Conservation (phyloP, 2,329 filamentous ascomycete species). For the Aspergillus pseudoviridinutans region DNA sequence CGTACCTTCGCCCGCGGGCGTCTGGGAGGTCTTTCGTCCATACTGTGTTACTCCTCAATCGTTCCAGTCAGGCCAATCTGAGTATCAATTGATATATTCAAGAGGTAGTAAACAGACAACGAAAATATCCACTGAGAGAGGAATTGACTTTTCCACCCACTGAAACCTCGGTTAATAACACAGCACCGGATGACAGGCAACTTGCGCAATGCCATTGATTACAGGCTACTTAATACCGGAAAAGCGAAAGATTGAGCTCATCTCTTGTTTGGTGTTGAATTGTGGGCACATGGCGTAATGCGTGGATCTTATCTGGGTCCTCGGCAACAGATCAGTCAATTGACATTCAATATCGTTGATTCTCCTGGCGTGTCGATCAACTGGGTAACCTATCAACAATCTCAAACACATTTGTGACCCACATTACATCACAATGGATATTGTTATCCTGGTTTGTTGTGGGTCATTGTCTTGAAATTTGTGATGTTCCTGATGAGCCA, state of each 20-base stretch:
- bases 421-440: not conserved
- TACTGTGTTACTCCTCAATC: not conserved
- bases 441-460: not conserved
- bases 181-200: not conserved
- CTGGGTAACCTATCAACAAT: not conserved
- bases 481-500: not conserved
- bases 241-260: no score
- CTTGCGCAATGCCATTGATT: not conserved
- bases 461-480: not conserved
- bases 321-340: not conserved
- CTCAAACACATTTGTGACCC: no score
- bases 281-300: not conserved
- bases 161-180: not conserved
- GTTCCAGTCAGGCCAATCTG: not conserved
- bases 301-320: not conserved
- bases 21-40: conserved; percentile 1
- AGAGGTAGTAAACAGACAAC: not conserved
- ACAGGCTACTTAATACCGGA: no score
- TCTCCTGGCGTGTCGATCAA: not conserved
- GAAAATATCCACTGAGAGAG: not conserved
- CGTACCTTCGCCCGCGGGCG: conserved; percentile 13
- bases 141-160: not conserved
- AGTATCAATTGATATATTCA: not conserved
- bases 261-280: no score
- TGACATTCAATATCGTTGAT: not conserved